These are phyloP conservation scores for Paraphoma chrysanthemicola DNA, from an alignment of 2,329 filamentous ascomycete genomes.

Conservation along the genomic window DNA sequence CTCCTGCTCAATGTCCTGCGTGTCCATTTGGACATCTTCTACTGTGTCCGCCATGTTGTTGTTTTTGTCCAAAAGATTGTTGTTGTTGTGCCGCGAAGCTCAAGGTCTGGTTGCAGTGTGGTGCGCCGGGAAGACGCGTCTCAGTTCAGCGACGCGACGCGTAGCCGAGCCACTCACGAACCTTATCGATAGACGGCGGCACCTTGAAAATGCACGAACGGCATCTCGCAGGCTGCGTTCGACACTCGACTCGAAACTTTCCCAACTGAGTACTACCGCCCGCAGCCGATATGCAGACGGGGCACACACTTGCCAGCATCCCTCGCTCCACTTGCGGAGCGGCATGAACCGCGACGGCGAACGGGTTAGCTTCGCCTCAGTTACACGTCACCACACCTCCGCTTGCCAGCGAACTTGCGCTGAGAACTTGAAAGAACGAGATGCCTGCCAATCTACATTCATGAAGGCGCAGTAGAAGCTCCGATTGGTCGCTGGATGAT, in stretches of 20 bases:
- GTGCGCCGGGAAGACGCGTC: slow-evolving; percentile 19
- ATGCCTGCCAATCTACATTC: too few species aligned
- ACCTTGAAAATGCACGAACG: too few species aligned
- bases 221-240: slow-evolving; percentile 31
- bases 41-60: slow-evolving; percentile 38
- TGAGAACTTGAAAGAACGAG: too few species aligned
- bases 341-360: too few species aligned
- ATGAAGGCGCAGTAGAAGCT: too few species aligned
- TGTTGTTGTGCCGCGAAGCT: neutral
- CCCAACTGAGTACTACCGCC: slow-evolving; percentile 15
- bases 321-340: too few species aligned
- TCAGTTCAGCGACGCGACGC: slow-evolving; percentile 9
- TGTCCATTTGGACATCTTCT: slow-evolving; percentile 43
- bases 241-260: slow-evolving; percentile 14
- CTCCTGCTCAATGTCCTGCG: slow-evolving; percentile 44
- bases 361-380: too few species aligned
- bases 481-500: too few species aligned
- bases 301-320: too few species aligned
- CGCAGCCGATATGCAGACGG: slow-evolving; percentile 1
- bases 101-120: slow-evolving; percentile 6
- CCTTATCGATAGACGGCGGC: too few species aligned
- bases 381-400: too few species aligned
- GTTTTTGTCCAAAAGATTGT: neutral
- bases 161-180: slow-evolving; percentile 1
- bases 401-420: too few species aligned